Conservation (phyloP, 2,329 filamentous ascomycete species). For the Xenosphaeropsis pyriputrescens region DNA sequence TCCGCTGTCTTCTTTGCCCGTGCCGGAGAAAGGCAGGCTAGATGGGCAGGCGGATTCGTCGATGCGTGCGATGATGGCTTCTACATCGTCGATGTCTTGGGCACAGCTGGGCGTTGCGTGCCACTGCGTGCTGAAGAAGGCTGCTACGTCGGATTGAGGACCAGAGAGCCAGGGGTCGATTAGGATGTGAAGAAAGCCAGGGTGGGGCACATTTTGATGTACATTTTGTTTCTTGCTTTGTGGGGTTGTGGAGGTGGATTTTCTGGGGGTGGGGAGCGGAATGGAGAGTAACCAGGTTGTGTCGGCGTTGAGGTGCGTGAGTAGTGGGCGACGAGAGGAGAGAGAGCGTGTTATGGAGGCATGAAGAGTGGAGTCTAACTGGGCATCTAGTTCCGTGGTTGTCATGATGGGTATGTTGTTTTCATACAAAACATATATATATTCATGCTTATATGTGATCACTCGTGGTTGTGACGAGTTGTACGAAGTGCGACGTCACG, state of each 20-base stretch:
- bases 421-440: no score
- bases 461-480: no score
- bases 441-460: no score
- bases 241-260: neutral
- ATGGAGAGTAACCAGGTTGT: constrained; percentile 54
- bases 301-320: constrained; percentile 53
- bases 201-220: no score
- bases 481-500: no score
- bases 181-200: constrained; percentile 43
- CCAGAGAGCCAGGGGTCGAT: constrained; percentile 53
- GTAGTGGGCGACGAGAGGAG: constrained; percentile 28
- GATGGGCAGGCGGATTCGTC: constrained; percentile 22
- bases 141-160: constrained; percentile 44
- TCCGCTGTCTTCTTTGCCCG: no score
- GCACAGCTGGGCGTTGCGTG: constrained; percentile 39
- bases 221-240: constrained; percentile 6
- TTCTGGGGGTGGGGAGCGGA: constrained; percentile 27
- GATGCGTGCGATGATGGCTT: constrained; percentile 31
- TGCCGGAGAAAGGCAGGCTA: no score
- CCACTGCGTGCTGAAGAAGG: constrained; percentile 52
- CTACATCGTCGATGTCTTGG: constrained; percentile 37
- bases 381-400: neutral
- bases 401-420: no score
- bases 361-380: constrained; percentile 5
- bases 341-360: constrained; percentile 6